A percentile compares a stretch with the other conserved stretches of the same genome.
Conservation (phyloP, 78 protist genomes). For the Ministeria vibrans region DNA sequence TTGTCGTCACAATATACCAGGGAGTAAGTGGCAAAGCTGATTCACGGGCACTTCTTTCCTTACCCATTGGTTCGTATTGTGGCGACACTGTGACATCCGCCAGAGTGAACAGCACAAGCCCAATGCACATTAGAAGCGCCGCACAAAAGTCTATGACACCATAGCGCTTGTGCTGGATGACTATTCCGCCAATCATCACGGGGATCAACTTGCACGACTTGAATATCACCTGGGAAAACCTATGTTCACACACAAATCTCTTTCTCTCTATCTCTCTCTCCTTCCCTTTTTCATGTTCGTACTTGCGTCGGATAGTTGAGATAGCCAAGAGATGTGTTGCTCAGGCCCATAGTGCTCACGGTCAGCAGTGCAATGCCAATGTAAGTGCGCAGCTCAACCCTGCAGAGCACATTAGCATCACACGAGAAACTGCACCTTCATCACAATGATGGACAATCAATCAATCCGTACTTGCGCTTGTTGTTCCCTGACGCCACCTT, state of each 20-base stretch:
- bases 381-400: background rate
- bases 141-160: background rate
- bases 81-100: background rate
- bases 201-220: slow-evolving; percentile 13
- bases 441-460: too few relatives aligned
- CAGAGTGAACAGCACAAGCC: background rate
- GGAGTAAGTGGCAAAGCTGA: too few relatives aligned
- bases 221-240: background rate
- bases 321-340: background rate
- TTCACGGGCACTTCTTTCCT: too few relatives aligned
- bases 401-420: background rate
- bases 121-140: background rate
- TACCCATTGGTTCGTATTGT: background rate
- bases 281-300: too few relatives aligned
- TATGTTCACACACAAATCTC: background rate
- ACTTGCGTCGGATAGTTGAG: slow-evolving; percentile 3
- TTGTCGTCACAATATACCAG: too few relatives aligned
- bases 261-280: too few relatives aligned
- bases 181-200: slow-evolving; percentile 8
- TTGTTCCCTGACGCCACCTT: background rate
- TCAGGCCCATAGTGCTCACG: background rate
- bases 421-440: too few relatives aligned
- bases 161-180: slow-evolving; percentile 5
- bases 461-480: slow-evolving; percentile 2
- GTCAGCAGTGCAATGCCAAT: background rate